These are phyloP conservation scores for Brassica rapa DNA, from an alignment of 345 rosid species.

Conservation along the genomic window DNA sequence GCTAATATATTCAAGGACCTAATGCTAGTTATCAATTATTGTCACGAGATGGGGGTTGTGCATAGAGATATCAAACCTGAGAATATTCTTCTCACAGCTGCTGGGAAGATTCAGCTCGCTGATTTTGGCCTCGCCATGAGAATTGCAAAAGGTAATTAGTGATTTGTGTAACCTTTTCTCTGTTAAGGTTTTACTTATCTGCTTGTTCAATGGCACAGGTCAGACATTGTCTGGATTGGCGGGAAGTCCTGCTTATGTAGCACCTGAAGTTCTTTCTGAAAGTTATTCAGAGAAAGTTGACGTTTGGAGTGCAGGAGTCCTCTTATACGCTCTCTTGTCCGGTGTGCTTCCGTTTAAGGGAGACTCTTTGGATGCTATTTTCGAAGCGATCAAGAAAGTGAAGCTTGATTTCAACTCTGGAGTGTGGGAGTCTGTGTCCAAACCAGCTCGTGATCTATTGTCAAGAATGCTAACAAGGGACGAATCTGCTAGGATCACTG, in stretches of 20 bases:
- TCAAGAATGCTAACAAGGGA: conserved; percentile 90
- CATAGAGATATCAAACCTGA: conserved; percentile 96
- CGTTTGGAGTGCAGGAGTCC: conserved; percentile 93
- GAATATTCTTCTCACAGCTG: conserved; percentile 72
- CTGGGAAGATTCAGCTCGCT: conserved; percentile 86
- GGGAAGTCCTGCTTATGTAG: conserved; percentile 97
- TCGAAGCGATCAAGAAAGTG: conserved; percentile 75
- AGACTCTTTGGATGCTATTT: conserved; percentile 70
- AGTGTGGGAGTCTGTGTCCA: conserved; percentile 75
- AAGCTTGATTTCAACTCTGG: conserved; percentile 85
- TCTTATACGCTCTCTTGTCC: conserved; percentile 71
- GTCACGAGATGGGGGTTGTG: conserved; percentile 97
- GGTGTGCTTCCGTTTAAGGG: conserved; percentile 90
- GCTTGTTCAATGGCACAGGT: conserved; percentile 51
- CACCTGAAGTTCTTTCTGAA: conserved; percentile 83
- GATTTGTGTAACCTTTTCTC: background rate
- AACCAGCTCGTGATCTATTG: conserved; percentile 84
- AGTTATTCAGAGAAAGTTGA: conserved; percentile 91
- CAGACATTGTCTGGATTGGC: conserved; percentile 84
- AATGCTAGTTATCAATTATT: conserved; percentile 78
- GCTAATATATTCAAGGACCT: conserved; percentile 89
- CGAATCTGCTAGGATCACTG: conserved; percentile 79
- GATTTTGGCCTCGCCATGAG: conserved; percentile 98
- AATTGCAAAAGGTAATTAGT: conserved; percentile 62
- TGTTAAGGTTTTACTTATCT: background rate